These are phyloP conservation scores for Colletotrichum noveboracense DNA, from an alignment of 2,329 filamentous ascomycete species.

Conservation along the genomic window DNA sequence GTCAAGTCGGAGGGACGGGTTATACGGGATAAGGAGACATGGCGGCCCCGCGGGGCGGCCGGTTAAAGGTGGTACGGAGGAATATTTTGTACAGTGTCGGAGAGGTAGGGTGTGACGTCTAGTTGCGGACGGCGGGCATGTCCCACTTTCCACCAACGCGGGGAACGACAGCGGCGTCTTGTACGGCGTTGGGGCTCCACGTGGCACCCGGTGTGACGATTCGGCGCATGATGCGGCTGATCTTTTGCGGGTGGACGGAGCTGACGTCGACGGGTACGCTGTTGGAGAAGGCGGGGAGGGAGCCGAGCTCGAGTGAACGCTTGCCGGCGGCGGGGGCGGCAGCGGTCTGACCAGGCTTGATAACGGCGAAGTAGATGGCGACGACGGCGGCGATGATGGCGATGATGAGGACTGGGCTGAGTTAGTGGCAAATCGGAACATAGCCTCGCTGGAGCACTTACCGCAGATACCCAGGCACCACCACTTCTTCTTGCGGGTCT, in stretches of 20 bases:
- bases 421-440: constrained; percentile 1
- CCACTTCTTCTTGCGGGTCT: constrained; percentile 94
- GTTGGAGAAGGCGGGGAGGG: constrained; percentile 26
- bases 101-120: neutral
- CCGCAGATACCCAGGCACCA: constrained; percentile 81
- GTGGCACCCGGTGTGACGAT: constrained; percentile 2
- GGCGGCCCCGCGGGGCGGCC: neutral
- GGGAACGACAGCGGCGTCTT: neutral
- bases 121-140: constrained; percentile 15
- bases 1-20: constrained; percentile 16
- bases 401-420: constrained; percentile 53
- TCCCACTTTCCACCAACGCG: constrained; percentile 15
- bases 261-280: constrained; percentile 23
- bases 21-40: neutral
- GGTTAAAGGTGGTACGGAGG: neutral
- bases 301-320: constrained; percentile 32
- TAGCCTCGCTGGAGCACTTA: constrained; percentile 38
- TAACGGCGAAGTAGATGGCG: constrained; percentile 52
- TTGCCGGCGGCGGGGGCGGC: constrained; percentile 25
- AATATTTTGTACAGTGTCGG: constrained; percentile 14
- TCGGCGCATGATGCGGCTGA: constrained; percentile 16
- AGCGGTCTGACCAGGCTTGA: constrained; percentile 30
- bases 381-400: constrained; percentile 57
- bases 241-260: neutral
- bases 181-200: constrained; percentile 2